Evolutionary conservation across 2,329 filamentous ascomycete species (phyloP), one percentile per base, ranked within the genome.

Genomic region (Helotiales sp.): DNA sequence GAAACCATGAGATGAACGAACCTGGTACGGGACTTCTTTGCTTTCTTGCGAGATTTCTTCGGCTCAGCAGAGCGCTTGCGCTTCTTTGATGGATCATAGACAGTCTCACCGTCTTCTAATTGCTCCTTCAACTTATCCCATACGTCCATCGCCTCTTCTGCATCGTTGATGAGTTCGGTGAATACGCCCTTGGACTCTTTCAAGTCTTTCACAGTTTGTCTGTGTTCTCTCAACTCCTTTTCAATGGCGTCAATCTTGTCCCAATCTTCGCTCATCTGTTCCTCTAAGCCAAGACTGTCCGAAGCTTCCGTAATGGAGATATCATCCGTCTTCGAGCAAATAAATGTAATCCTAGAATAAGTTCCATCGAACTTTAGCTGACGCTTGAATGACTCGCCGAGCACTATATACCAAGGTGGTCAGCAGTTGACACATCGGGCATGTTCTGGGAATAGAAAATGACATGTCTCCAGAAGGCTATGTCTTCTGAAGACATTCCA

Each of bases 301-400:
- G 81, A 82, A 28, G 83, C 81, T 67, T 83, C 83, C 0, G 80
- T 82, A 1, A 83, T 77, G 13, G 60, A 67, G 15, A 66, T 65
- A 50, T 89, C 86, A 72, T 90, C 88, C 0, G 86, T 87, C 73
- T 89, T 90, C 17, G 82, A 84, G 72, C 87, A 89, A 15, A 90
- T 85, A 67, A 90, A 89, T 0, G 85, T 88, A 2, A 89, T 79
- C 1, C 78, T 80, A 6, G 78, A 81, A 63, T 86, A 86, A 0
- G 79, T 81, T n/a, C 66, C 66, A 26, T 72, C 68, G 37, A 66
- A 64, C 28, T 54, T 40, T 6, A 69, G 59, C 45, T 65, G 57
- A 22, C 64, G 28, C 40, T 63, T 58, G 32, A 70, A 69, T 8
- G 20, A 45, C 17, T 52, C 59, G 6, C 67, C 63, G 5, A 68